These are phyloP conservation scores for Aphanomyces cochlioides DNA, from an alignment of 352 stramenopile species.

Conservation along the genomic window DNA sequence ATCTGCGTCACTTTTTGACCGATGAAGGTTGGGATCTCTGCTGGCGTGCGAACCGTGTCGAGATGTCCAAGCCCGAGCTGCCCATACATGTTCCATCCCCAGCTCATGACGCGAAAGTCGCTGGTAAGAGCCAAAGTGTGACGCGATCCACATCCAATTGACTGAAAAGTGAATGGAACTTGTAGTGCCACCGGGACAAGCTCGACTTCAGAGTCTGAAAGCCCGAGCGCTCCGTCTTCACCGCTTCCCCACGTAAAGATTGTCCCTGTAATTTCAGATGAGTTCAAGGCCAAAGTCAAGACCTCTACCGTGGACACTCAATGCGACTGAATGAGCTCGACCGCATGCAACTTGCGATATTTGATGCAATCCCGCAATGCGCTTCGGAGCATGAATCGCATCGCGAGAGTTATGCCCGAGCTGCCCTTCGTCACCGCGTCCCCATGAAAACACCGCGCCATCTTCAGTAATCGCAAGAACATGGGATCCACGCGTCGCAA, in stretches of 20 bases:
- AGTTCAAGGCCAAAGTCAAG: neutral
- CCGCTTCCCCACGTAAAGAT: conserved; percentile 43
- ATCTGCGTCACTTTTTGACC: conserved; percentile 37
- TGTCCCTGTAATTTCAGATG: neutral
- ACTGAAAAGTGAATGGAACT: conserved; percentile 11
- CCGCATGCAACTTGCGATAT: conserved; percentile 35
- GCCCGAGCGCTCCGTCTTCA: conserved; percentile 41
- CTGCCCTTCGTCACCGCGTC: conserved; percentile 76
- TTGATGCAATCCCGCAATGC: conserved; percentile 32
- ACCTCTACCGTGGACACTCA: conserved; percentile 37
- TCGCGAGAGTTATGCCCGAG: conserved; percentile 37
- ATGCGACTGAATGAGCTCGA: conserved; percentile 67
- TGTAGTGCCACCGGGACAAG: conserved; percentile 32
- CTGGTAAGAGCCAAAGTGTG: conserved; percentile 40
- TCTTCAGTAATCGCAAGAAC: conserved; percentile 58
- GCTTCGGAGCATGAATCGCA: conserved; percentile 29
- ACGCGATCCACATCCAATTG: conserved; percentile 42
- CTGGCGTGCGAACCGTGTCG: conserved; percentile 33
- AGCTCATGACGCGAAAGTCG: conserved; percentile 37
- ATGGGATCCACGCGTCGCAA: conserved; percentile 70
- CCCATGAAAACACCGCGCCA: conserved; percentile 82
- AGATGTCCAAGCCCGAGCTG: conserved; percentile 40
- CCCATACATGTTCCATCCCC: conserved; percentile 46
- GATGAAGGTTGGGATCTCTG: conserved; percentile 34
- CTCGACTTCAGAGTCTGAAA: conserved; percentile 19